phyloP scores from a whole-genome alignment of 192 early-diverging fungal genomes.

The Physocladia obscura region DNA sequence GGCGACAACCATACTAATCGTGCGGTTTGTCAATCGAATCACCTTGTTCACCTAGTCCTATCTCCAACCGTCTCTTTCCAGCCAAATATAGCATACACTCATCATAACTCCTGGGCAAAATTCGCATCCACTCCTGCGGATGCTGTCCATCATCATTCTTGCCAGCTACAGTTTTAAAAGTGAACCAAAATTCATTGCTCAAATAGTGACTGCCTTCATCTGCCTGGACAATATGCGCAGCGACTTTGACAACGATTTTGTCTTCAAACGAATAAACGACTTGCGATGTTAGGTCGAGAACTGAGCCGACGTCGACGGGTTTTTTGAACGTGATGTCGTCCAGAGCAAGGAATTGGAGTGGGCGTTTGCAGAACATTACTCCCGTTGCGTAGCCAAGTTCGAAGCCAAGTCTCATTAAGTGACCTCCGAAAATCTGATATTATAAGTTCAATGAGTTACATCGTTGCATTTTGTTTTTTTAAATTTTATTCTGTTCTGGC shows the following conservation, averaged over 20 bases:
- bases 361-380: conserved; percentile 61
- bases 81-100: conserved; percentile 11
- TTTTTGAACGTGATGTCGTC: conserved; percentile 69
- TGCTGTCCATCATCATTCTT: neutral
- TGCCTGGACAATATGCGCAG: neutral
- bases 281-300: conserved; percentile 71
- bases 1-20: too few relatives aligned
- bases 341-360: conserved; percentile 54
- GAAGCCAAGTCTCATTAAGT: conserved; percentile 80
- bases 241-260: conserved; percentile 10
- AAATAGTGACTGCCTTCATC: neutral
- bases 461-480: too few relatives aligned
- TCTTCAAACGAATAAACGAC: conserved; percentile 67
- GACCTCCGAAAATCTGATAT: conserved; percentile 72
- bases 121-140: neutral
- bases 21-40: too few relatives aligned
- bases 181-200: conserved; percentile 17
- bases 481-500: too few relatives aligned
- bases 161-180: neutral
- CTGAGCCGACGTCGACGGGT: conserved; percentile 78
- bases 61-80: conserved; percentile 11
- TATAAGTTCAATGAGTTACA: conserved; percentile 68
- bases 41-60: too few relatives aligned
- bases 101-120: neutral
- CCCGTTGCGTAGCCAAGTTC: conserved; percentile 83